Conservation (phyloP, 345 rosid genomes). For the Populus ilicifolia region DNA sequence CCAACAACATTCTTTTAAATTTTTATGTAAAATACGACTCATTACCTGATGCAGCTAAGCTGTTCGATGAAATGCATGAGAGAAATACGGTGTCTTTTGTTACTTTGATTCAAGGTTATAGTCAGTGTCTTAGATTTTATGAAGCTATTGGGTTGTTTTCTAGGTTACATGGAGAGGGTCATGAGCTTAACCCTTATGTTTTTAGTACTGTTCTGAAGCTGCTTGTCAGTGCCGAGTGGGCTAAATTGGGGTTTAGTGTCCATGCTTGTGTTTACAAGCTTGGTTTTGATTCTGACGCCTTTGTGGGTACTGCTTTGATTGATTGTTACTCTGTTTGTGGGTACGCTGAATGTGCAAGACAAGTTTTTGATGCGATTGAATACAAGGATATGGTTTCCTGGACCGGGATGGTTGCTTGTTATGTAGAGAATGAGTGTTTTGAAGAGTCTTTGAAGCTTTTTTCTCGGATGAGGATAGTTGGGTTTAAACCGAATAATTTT, state of each 20-base stretch:
- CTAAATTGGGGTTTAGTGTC: slow-evolving; percentile 41
- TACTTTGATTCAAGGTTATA: slow-evolving; percentile 49
- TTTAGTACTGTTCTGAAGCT: slow-evolving; percentile 65
- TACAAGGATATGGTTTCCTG: slow-evolving; percentile 76
- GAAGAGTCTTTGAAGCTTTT: slow-evolving; percentile 47
- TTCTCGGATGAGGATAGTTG: slow-evolving; percentile 54
- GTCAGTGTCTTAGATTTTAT: slow-evolving; percentile 24
- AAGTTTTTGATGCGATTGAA: slow-evolving; percentile 57
- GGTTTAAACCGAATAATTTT: slow-evolving; percentile 59
- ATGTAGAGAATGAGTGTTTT: slow-evolving; percentile 58
- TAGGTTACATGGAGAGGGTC: slow-evolving; percentile 63
- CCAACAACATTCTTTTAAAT: slow-evolving; percentile 55
- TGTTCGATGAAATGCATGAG: slow-evolving; percentile 73
- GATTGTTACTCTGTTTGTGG: slow-evolving; percentile 66
- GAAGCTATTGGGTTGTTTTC: slow-evolving; percentile 46
- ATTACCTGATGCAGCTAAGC: slow-evolving; percentile 36
- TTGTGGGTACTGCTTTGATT: slow-evolving; percentile 75
- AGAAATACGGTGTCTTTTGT: slow-evolving; percentile 64
- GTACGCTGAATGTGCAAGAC: slow-evolving; percentile 43
- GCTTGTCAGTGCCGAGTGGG: slow-evolving; percentile 47
- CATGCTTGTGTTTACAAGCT: slow-evolving; percentile 74
- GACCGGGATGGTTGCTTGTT: slow-evolving; percentile 76
- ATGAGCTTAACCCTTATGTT: slow-evolving; percentile 70
- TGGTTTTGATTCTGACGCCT: slow-evolving; percentile 55
- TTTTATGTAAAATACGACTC: slow-evolving; percentile 41